Evolutionary conservation across 2,329 filamentous ascomycete species (phyloP), one percentile per base, ranked within the genome.

Genomic region (Sclerotinia spermophila): DNA sequence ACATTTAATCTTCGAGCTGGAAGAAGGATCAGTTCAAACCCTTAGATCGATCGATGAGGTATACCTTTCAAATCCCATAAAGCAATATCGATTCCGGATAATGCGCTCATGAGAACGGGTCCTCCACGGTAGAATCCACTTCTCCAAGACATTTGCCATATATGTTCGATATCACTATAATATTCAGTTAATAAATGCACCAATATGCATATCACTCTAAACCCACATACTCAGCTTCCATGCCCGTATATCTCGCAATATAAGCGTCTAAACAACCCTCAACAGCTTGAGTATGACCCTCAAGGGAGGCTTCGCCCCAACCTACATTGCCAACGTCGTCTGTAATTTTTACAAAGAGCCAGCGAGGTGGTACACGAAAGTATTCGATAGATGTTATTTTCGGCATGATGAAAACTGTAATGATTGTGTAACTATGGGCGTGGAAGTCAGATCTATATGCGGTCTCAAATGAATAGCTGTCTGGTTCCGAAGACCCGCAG

Each of bases 21-120:
- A 67, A 74, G 40, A 6, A 15, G 7, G 8, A 35, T 67, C n/a
- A 59, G 44, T 42, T 19, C 10, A 7, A 30, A n/a, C 10, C 24
- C 35, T 53, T 21, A 30, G 15, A 44, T 13, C 10, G 21, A 30
- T 35, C 11, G 24, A 33, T 27, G 40, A 40, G 13, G 40, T 17
- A 30, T 81, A 70, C 84, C 86, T 82, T 94, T 93, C 30, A 94
- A 82, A 80, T 94, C 91, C 91, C 91, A 94, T 0, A 94, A 81
- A 0, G 91, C 91, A 78, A 94, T 94, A 77, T 94, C 92, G 67
- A 94, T 87, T 2, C 92, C 92, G 0, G 90, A 87, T 24, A 94
- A 81, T 0, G 92, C 92, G 74, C 88, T 92, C 91, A 94, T 94
- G 74, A 94, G 90, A 15, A 94, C 91, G 0, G 92, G 90, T 0